Percentiles rank a stretch among this genome's conserved stretches.
phyloP scores from a whole-genome alignment of 257 asterid genomes.

The Ilex asprella region DNA sequence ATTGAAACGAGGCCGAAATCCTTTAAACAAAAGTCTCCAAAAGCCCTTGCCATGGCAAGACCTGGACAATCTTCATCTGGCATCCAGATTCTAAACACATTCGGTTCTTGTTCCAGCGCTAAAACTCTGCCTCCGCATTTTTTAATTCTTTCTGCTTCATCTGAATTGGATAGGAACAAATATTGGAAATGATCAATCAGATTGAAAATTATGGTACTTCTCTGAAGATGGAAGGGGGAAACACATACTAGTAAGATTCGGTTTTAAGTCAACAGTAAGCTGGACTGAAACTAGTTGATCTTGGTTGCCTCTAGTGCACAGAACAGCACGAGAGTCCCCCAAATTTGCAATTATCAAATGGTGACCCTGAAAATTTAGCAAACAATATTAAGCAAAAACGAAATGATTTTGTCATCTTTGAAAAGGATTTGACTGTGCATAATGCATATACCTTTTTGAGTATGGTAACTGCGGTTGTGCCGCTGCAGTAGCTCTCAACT shows the following conservation, averaged over 20 bases:
- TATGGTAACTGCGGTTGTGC: constrained; percentile 65
- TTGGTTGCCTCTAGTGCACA: constrained; percentile 48
- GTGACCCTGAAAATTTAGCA: constrained; percentile 39
- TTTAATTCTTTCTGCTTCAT: constrained; percentile 51
- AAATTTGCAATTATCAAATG: constrained; percentile 65
- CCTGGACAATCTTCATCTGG: constrained; percentile 91
- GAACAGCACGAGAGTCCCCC: constrained; percentile 85
- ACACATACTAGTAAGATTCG: constrained; percentile 62
- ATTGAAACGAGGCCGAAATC: constrained; percentile 73
- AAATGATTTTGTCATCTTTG: neutral
- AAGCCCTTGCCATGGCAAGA: constrained; percentile 89
- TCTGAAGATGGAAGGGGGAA: neutral
- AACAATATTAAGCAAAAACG: neutral
- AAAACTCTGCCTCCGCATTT: constrained; percentile 60
- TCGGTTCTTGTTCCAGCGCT: constrained; percentile 82
- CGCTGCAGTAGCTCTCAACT: constrained; percentile 78
- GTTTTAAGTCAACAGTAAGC: constrained; percentile 81
- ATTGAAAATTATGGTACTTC: neutral
- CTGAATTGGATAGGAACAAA: constrained; percentile 20
- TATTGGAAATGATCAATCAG: neutral
- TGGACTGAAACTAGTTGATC: constrained; percentile 53
- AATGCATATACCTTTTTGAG: constrained; percentile 52
- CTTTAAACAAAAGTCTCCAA: constrained; percentile 84
- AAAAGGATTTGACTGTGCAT: neutral
- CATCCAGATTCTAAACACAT: constrained; percentile 77